Evolutionary conservation across 768 basidiomycete species (phyloP).

Genomic region (Termitomyces sp.): DNA sequence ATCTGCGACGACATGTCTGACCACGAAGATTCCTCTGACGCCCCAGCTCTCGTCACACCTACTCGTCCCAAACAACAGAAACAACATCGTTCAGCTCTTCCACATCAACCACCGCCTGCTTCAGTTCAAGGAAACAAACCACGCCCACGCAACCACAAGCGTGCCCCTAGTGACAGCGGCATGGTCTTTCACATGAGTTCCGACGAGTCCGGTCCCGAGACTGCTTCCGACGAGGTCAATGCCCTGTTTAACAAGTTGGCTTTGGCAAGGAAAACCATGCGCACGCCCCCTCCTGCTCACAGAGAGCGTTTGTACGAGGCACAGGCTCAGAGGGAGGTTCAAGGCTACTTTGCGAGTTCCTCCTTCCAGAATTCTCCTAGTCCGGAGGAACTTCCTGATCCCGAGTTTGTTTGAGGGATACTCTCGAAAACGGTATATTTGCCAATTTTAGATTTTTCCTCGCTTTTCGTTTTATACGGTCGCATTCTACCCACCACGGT

Average conservation of each 20-base stretch:
- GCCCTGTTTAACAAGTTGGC: conserved; percentile 12
- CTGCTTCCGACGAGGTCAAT: conserved; percentile 36
- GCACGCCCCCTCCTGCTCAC: conserved; percentile 9
- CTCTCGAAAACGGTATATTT: conserved; percentile 1
- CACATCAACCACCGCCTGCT: conserved; percentile 41
- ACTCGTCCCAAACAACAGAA: conserved; percentile 33
- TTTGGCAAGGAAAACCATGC: background rate
- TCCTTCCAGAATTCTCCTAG: conserved; percentile 85
- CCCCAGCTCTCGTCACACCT: conserved; percentile 33
- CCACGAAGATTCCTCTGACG: conserved; percentile 27
- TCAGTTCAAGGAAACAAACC: conserved; percentile 2
- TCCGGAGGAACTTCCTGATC: conserved; percentile 75
- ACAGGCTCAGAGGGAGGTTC: conserved; percentile 27
- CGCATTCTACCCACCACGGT: conserved; percentile 11
- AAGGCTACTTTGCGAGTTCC: conserved; percentile 69
- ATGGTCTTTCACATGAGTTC: conserved; percentile 66
- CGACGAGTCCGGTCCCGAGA: conserved; percentile 39
- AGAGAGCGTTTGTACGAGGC: conserved; percentile 25
- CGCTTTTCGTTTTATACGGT: background rate
- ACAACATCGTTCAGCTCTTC: conserved; percentile 39
- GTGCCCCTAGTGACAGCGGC: conserved; percentile 63
- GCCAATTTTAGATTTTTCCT: conserved; percentile 7
- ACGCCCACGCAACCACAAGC: conserved; percentile 38
- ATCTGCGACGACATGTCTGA: conserved; percentile 59
- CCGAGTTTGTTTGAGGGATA: conserved; percentile 44